Base-by-base conservation (phyloP, 192 early-diverging fungal genomes). In the Phycomyces nitens region DNA sequence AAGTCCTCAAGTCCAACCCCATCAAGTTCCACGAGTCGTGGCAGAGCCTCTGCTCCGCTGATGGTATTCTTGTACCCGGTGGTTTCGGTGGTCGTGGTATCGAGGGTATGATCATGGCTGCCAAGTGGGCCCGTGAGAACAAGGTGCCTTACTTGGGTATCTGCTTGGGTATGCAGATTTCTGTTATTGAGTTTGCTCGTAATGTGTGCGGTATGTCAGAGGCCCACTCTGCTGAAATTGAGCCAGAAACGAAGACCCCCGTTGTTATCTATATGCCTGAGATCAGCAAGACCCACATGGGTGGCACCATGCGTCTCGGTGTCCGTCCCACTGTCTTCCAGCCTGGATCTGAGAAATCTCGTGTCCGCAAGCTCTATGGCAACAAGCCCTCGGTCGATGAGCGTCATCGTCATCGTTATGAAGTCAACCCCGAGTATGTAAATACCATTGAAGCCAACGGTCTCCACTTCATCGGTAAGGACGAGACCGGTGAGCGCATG, bases 201-300 rank as follows among this genome's bases (percentile, higher is more conserved):
- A 87, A 97, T 68, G 91, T 97, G 12, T 91, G 88, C 63, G 91
- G 86, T 27, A 79, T 98, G 65, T 41, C 72, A 38, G 82, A 77
- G 49, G 96, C 96, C 24, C 82, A 92, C 74, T 96, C 94, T 11
- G 87, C 85, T 59, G 97, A 99, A 77, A 80, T 98, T 61, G 85
- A 82, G 60, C 79, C 85, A 49, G 76, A 92, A 62, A 85, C 91
- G 24, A 74, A 72, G 7, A 80, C 82, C 29, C 86, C 86, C 16
- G 88, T 93, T n/a, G 89, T 99, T 29, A 79, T 98, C 11, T 95
- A 91, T 78, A 99, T 99, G 97, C 97, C 97, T 57, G 97, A 99
- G 77, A 94, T 97, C 75, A 86, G 86, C 61, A 88, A 85, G 63
- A 90, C 91, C 26, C 88, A 92, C 53, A 78, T 98, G 77, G 97